phyloP scores from a whole-genome alignment of 495 filamentous ascomycete species.

The Letharia lupina region DNA sequence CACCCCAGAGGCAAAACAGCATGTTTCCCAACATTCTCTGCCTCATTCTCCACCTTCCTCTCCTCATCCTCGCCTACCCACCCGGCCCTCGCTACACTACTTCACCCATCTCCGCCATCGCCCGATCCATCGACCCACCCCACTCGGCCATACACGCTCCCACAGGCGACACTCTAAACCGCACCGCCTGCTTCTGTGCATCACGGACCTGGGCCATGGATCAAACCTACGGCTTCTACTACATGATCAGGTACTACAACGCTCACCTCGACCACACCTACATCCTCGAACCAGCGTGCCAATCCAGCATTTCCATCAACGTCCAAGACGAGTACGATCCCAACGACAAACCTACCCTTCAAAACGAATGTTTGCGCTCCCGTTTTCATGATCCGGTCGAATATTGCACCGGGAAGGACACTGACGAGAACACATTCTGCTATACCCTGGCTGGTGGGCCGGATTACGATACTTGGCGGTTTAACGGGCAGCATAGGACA shows the following conservation, averaged over 20 bases:
- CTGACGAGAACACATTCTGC: background rate
- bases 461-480: background rate
- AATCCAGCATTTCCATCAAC: background rate
- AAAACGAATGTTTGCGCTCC: background rate
- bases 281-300: conserved; percentile 5
- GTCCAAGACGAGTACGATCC: background rate
- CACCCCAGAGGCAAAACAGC: background rate
- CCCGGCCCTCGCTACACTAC: background rate
- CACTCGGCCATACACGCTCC: background rate
- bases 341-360: background rate
- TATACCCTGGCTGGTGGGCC: background rate
- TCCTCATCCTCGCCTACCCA: background rate
- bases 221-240: conserved; percentile 10
- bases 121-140: background rate
- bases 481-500: background rate
- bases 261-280: background rate
- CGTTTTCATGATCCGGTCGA: background rate
- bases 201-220: background rate
- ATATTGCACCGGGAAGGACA: background rate
- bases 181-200: conserved; percentile 10
- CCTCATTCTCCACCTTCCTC: background rate
- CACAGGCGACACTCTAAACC: conserved; percentile 5
- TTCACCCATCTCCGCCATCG: background rate
- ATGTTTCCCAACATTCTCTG: background rate
- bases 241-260: background rate